Percentiles rank a stretch among this genome's conserved stretches.
phyloP scores from a whole-genome alignment of 1,284 basidiomycete species.

The Pyrrhoderma lamaoense region DNA sequence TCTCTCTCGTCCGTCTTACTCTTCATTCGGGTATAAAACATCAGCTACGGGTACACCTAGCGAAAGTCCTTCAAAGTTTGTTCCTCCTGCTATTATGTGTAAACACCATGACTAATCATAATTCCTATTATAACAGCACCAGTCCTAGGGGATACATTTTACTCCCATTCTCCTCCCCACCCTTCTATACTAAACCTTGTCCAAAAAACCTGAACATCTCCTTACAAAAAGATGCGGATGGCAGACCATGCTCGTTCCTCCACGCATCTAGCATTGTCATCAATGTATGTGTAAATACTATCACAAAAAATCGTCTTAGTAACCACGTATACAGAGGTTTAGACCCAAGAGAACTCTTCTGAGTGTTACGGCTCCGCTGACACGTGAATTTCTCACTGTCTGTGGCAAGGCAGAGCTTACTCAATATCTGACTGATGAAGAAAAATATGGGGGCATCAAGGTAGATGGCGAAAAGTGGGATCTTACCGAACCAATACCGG shows the following conservation, averaged over 20 bases:
- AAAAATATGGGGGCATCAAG: conserved; percentile 4
- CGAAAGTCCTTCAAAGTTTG: conserved; percentile 42
- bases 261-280: conserved; percentile 53
- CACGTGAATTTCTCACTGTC: conserved; percentile 40
- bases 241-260: conserved; percentile 39
- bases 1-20: conserved; percentile 50
- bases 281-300: conserved; percentile 34
- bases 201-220: conserved; percentile 30
- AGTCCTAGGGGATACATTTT: conserved; percentile 52
- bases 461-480: conserved; percentile 9
- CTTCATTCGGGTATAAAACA: conserved; percentile 63
- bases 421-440: conserved; percentile 5
- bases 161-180: conserved; percentile 32
- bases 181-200: conserved; percentile 30
- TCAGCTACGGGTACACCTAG: conserved; percentile 60
- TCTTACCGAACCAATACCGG: conserved; percentile 5
- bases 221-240: too few species aligned
- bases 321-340: conserved; percentile 43
- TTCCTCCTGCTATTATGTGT: conserved; percentile 1
- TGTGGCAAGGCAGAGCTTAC: conserved; percentile 28
- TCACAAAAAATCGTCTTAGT: not conserved
- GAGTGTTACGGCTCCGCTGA: conserved; percentile 46
- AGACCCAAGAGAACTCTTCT: conserved; percentile 41
- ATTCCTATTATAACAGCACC: conserved; percentile 38
- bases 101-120: conserved; percentile 8